phyloP scores from a whole-genome alignment of 208 protist genomes.

The Trichomonas tenax region DNA sequence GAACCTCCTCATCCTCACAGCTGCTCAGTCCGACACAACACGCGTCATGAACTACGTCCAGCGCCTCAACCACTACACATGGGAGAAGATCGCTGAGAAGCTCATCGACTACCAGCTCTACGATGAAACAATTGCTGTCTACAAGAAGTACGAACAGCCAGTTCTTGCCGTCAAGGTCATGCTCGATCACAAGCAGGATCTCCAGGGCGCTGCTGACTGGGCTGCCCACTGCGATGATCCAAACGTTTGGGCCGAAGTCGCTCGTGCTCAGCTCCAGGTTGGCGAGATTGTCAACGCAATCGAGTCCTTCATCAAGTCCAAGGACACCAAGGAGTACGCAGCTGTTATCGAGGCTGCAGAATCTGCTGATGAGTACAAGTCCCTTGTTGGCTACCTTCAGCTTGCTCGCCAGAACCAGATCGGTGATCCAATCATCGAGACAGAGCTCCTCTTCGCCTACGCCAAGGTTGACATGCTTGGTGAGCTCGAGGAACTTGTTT shows the following conservation, averaged over 20 bases:
- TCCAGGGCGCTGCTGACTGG: slow-evolving; percentile 63
- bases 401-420: slow-evolving; percentile 78
- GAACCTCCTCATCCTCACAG: slow-evolving; percentile 98
- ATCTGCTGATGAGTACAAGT: slow-evolving; percentile 64
- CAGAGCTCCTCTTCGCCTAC: slow-evolving; percentile 83
- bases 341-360: slow-evolving; percentile 73
- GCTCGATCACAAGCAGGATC: slow-evolving; percentile 71
- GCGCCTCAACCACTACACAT: slow-evolving; percentile 92
- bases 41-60: slow-evolving; percentile 96
- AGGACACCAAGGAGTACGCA: slow-evolving; percentile 70
- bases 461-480: slow-evolving; percentile 72
- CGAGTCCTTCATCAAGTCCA: slow-evolving; percentile 78
- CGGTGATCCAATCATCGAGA: slow-evolving; percentile 77
- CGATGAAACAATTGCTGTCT: slow-evolving; percentile 96
- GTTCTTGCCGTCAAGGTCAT: slow-evolving; percentile 87
- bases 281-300: slow-evolving; percentile 57
- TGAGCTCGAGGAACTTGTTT: slow-evolving; percentile 97
- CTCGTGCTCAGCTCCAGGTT: slow-evolving; percentile 70
- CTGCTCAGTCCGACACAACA: slow-evolving; percentile 72
- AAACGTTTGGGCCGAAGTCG: slow-evolving; percentile 77
- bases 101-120: slow-evolving; percentile 61
- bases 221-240: slow-evolving; percentile 22
- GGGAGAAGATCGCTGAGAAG: slow-evolving; percentile 86
- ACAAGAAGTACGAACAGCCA: slow-evolving; percentile 87
- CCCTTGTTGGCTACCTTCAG: slow-evolving; percentile 89